Percentiles rank a stretch among this genome's conserved stretches.
Conservation (phyloP, 805 yeast species). For the Suhomyces sp. region DNA sequence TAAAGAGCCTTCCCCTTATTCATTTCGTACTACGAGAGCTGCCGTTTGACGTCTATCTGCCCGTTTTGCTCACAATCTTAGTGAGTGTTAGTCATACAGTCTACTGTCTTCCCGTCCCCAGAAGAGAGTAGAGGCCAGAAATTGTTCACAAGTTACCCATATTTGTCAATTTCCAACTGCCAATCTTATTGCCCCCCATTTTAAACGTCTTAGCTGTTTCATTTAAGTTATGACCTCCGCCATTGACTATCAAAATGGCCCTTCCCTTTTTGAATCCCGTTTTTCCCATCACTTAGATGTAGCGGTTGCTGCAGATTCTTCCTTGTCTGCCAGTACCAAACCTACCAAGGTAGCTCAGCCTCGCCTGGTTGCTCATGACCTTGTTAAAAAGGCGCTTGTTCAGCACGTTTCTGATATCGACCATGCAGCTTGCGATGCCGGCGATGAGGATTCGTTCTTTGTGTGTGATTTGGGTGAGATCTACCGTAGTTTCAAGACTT, state of each 20-base stretch:
- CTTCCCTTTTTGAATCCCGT: constrained; percentile 2
- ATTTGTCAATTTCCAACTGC: not conserved
- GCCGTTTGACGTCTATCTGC: constrained; percentile 38
- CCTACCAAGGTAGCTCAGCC: not conserved
- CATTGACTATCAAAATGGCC: constrained; percentile 12
- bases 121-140: constrained; percentile 5
- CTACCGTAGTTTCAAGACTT: constrained; percentile 54
- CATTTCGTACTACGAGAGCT: constrained; percentile 35
- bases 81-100: constrained; percentile 19
- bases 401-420: constrained; percentile 45
- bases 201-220: not conserved
- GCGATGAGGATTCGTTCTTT: constrained; percentile 82
- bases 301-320: not conserved
- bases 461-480: constrained; percentile 83
- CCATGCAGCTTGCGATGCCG: constrained; percentile 60
- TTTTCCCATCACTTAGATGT: not conserved
- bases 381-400: constrained; percentile 28
- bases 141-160: not conserved
- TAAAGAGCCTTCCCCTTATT: constrained; percentile 4
- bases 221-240: constrained; percentile 21
- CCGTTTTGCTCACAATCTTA: constrained; percentile 28
- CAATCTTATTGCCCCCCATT: not conserved
- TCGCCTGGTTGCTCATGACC: not conserved
- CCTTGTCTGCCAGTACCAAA: not conserved
- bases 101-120: constrained; percentile 5